Conservation (phyloP, 1,284 basidiomycete genomes). For the Takashimella tepidaria region DNA sequence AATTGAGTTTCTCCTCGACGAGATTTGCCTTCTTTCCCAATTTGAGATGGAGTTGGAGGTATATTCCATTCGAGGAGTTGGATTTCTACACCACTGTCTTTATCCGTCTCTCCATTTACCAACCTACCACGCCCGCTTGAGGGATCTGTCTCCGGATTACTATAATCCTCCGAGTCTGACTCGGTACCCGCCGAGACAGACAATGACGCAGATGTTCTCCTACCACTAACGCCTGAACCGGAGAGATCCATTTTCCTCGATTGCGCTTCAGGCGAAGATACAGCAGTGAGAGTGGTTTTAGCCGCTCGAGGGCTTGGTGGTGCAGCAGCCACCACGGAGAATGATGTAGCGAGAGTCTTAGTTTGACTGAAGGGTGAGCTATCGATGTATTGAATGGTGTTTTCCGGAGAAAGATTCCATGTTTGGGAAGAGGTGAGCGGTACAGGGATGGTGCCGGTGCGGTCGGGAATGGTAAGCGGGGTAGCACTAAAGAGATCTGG, state of each 20-base stretch:
- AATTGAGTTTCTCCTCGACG: too few species aligned
- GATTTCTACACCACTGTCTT: constrained; percentile 1
- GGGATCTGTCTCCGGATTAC: not conserved
- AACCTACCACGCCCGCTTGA: not conserved
- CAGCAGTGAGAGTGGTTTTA: not conserved
- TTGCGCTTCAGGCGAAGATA: not conserved
- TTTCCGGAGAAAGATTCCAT: constrained; percentile 43
- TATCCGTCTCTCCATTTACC: not conserved
- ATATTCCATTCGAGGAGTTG: constrained; percentile 15
- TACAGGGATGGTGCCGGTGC: constrained; percentile 40
- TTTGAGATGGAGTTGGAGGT: not conserved
- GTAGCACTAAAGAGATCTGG: constrained; percentile 61
- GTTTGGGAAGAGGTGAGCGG: too few species aligned
- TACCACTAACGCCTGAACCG: too few species aligned
- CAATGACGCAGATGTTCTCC: not conserved
- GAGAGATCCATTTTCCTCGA: too few species aligned
- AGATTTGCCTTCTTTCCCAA: too few species aligned
- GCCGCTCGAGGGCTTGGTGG: not conserved
- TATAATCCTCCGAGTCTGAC: not conserved
- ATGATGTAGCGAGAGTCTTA: constrained; percentile 7
- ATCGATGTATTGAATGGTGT: constrained; percentile 32
- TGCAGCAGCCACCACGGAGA: constrained; percentile 57
- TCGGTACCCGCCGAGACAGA: not conserved
- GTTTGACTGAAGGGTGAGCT: constrained; percentile 6
- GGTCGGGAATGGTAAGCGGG: constrained; percentile 44